Evolutionary conservation across 495 filamentous ascomycete genomes (phyloP).

Genomic region (Aspergillus ellipticus): DNA sequence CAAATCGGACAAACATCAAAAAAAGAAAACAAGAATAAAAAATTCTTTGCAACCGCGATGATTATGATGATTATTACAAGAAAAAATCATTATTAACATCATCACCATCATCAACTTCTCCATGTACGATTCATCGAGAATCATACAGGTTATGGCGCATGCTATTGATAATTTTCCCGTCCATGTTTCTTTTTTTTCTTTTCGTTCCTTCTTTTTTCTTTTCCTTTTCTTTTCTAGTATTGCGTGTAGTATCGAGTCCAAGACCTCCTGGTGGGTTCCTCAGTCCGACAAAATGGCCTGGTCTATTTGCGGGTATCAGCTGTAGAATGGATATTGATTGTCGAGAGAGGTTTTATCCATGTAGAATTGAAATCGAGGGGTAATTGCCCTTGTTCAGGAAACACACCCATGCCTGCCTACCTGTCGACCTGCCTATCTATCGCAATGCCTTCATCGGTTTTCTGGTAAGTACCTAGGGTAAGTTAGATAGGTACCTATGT

Average conservation of each 20-base stretch:
- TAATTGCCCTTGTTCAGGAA: too few relatives aligned
- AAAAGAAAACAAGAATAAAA: constrained; percentile 5
- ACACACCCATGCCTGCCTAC: too few relatives aligned
- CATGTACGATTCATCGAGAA: neutral
- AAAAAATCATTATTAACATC: neutral
- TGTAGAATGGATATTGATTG: too few relatives aligned
- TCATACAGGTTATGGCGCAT: neutral
- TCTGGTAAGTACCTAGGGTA: too few relatives aligned
- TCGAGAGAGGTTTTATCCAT: neutral
- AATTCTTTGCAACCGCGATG: neutral
- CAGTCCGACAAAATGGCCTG: too few relatives aligned
- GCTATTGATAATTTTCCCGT: neutral
- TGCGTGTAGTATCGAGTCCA: too few relatives aligned
- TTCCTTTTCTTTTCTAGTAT: too few relatives aligned
- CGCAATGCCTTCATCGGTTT: too few relatives aligned
- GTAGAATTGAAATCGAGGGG: neutral
- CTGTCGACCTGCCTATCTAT: too few relatives aligned
- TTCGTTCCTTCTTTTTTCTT: neutral
- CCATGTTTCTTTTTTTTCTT: neutral
- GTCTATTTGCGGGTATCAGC: too few relatives aligned
- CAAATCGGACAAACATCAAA: neutral
- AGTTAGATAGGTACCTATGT: too few relatives aligned
- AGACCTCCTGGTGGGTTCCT: too few relatives aligned
- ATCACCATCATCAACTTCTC: neutral
- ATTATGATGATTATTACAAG: neutral